These are phyloP conservation scores for Penicillium roqueforti DNA, from an alignment of 495 filamentous ascomycete genomes.

Conservation along the genomic window DNA sequence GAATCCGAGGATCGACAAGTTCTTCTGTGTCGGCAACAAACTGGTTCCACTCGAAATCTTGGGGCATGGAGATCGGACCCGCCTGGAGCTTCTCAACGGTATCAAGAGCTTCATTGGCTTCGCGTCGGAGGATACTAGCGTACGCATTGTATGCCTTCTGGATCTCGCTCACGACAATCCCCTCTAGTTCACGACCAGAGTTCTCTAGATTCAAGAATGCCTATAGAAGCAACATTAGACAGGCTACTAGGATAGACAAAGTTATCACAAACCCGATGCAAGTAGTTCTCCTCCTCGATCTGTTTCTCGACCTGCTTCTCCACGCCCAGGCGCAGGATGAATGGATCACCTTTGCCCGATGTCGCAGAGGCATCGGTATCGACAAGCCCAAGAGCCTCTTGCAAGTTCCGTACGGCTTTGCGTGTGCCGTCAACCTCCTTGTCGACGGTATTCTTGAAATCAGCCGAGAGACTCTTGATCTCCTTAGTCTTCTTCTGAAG, in stretches of 20 bases:
- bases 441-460: conserved; percentile 82
- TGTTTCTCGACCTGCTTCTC: conserved; percentile 88
- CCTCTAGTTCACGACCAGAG: conserved; percentile 90
- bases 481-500: conserved; percentile 95
- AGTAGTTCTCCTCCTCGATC: conserved; percentile 94
- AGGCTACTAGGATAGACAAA: conserved; percentile 10
- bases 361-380: conserved; percentile 72
- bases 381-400: conserved; percentile 71
- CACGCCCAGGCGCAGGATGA: conserved; percentile 74
- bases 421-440: conserved; percentile 52
- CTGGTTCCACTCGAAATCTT: conserved; percentile 82
- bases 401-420: conserved; percentile 68
- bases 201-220: conserved; percentile 92
- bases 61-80: conserved; percentile 83
- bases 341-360: conserved; percentile 86
- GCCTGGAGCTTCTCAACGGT: conserved; percentile 76
- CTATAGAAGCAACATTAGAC: conserved; percentile 41
- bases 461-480: conserved; percentile 84
- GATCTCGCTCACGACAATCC: conserved; percentile 93
- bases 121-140: conserved; percentile 80
- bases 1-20: conserved; percentile 80
- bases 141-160: conserved; percentile 95
- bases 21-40: conserved; percentile 82
- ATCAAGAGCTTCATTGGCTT: conserved; percentile 75
- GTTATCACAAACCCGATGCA: conserved; percentile 69